Conservation (phyloP, 768 basidiomycete species). For the Rickenella mellea region DNA sequence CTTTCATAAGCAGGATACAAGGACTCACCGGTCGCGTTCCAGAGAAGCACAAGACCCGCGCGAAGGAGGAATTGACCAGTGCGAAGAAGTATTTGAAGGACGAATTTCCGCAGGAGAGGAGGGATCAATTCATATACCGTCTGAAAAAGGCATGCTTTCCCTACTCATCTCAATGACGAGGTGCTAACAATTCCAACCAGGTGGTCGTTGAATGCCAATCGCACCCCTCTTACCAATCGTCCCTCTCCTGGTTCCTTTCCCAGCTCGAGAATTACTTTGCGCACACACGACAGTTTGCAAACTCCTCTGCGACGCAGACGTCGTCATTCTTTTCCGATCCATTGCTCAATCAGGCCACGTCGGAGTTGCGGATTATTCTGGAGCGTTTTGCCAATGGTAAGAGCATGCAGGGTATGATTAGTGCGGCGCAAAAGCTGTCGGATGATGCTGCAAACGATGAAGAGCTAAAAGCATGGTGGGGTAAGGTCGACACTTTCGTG, state of each 20-base stretch:
- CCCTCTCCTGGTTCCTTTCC: constrained; percentile 16
- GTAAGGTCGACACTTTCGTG: constrained; percentile 23
- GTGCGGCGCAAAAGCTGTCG: constrained; percentile 33
- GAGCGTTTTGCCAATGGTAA: constrained; percentile 39
- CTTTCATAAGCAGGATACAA: constrained; percentile 4
- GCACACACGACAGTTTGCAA: constrained; percentile 26
- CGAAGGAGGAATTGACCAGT: constrained; percentile 19
- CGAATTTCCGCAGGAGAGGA: constrained; percentile 39
- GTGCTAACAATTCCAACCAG: constrained; percentile 4
- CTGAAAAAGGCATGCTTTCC: constrained; percentile 32
- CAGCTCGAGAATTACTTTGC: constrained; percentile 13
- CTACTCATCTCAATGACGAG: background rate
- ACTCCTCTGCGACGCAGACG: constrained; percentile 1
- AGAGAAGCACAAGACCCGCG: constrained; percentile 27
- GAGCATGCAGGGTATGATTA: constrained; percentile 29
- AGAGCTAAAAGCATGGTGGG: constrained; percentile 30
- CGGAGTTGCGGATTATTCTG: constrained; percentile 30
- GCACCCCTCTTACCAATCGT: constrained; percentile 36
- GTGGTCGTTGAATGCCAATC: constrained; percentile 33
- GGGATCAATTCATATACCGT: constrained; percentile 41
- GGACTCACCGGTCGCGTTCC: constrained; percentile 18
- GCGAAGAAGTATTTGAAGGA: constrained; percentile 33
- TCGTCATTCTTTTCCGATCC: constrained; percentile 21
- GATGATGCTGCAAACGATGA: constrained; percentile 32
- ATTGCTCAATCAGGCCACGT: constrained; percentile 23